phyloP scores from a whole-genome alignment of 768 basidiomycete genomes.

The Podaxis sp. region DNA sequence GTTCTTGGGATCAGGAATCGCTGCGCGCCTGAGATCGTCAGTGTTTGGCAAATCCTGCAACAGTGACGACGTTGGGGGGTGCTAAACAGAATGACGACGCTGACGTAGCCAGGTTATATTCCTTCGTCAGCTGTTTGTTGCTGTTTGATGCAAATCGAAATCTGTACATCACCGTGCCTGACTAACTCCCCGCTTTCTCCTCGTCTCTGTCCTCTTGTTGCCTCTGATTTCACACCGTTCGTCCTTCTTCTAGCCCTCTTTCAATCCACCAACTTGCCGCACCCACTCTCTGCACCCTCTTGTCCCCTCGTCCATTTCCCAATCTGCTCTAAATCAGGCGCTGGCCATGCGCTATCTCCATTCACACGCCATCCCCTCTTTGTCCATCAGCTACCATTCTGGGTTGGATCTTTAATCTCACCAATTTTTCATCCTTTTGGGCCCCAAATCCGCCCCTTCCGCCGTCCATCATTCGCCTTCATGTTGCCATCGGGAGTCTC shows the following conservation, averaged over 20 bases:
- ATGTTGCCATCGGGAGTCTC: neutral
- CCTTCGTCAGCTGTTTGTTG: slow-evolving; percentile 31
- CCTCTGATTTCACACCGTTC: slow-evolving; percentile 21
- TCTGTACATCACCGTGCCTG: slow-evolving; percentile 24
- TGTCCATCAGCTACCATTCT: slow-evolving; percentile 5
- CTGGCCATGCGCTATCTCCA: neutral
- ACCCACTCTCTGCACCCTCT: neutral
- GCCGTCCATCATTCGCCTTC: neutral
- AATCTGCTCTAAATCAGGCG: neutral
- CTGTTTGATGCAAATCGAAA: slow-evolving; percentile 32
- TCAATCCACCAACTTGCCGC: neutral
- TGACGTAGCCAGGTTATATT: slow-evolving; percentile 51
- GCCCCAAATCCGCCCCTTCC: neutral
- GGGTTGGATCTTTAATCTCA: neutral
- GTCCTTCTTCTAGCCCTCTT: slow-evolving; percentile 22
- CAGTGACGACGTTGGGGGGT: slow-evolving; percentile 33
- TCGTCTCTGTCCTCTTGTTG: neutral
- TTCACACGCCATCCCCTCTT: slow-evolving; percentile 5
- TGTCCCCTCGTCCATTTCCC: neutral
- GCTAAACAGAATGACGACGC: slow-evolving; percentile 47
- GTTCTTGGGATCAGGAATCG: neutral
- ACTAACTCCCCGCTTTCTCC: slow-evolving; percentile 1
- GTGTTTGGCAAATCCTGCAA: slow-evolving; percentile 12
- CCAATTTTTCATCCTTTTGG: neutral
- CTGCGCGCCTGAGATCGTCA: neutral